These are phyloP conservation scores for Lasiosphaeris hirsuta DNA, from an alignment of 495 filamentous ascomycete species.

Conservation along the genomic window DNA sequence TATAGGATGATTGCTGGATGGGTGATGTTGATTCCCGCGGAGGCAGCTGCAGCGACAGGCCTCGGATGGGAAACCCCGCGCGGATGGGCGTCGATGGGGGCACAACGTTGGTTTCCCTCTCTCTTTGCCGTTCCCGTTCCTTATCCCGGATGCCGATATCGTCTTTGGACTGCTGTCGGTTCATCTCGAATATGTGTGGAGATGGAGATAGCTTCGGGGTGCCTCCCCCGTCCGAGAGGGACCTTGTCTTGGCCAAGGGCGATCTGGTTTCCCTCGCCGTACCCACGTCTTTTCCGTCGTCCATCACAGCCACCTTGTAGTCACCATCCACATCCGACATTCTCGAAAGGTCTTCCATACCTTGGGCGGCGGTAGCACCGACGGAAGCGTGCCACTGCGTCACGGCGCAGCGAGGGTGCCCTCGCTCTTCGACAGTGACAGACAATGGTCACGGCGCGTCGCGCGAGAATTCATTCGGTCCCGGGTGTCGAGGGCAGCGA, in stretches of 20 bases:
- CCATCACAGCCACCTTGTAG: slow-evolving; percentile 18
- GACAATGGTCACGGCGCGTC: no score
- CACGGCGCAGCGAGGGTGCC: no score
- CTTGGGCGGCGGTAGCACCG: not conserved
- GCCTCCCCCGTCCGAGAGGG: slow-evolving; percentile 50
- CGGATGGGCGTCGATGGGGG: slow-evolving; percentile 52
- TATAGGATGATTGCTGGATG: slow-evolving; percentile 44
- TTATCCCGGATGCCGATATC: slow-evolving; percentile 58
- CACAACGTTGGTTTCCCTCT: slow-evolving; percentile 17
- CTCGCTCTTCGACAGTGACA: no score
- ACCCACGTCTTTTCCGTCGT: not conserved
- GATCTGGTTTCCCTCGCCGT: slow-evolving; percentile 7
- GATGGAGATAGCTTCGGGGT: slow-evolving; percentile 59
- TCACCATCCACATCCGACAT: slow-evolving; percentile 28
- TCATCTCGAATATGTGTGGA: slow-evolving; percentile 58
- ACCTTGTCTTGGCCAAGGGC: slow-evolving; percentile 38
- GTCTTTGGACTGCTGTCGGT: slow-evolving; percentile 67
- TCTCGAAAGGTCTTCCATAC: slow-evolving; percentile 20
- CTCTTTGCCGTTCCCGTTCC: slow-evolving; percentile 22
- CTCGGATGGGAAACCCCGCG: slow-evolving; percentile 54
- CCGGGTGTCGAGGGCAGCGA: no score
- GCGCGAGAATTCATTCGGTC: no score
- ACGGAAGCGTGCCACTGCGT: no score
- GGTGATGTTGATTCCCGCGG: slow-evolving; percentile 44
- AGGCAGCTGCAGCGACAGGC: slow-evolving; percentile 73